Percentiles rank a stretch among this genome's conserved stretches.
phyloP scores from a whole-genome alignment of 2,329 filamentous ascomycete genomes.

The Sporothrix globosa region DNA sequence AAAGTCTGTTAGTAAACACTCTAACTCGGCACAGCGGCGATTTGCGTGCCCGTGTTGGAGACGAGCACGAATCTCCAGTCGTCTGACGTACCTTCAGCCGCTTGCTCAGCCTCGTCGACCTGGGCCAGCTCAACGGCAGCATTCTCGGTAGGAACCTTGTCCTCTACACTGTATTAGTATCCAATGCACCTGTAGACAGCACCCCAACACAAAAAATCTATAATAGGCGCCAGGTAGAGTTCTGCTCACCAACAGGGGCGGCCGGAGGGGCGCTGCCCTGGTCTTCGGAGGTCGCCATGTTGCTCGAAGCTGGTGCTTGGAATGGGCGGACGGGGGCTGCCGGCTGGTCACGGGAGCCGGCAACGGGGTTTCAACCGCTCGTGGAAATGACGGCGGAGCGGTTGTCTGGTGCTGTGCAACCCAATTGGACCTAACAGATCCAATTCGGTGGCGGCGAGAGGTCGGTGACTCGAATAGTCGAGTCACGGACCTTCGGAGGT shows the following conservation, averaged over 20 bases:
- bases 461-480: neutral
- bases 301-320: conserved; percentile 1
- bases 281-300: conserved; percentile 32
- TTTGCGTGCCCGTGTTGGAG: neutral
- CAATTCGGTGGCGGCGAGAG: neutral
- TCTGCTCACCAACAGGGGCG: conserved; percentile 32
- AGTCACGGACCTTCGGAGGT: neutral
- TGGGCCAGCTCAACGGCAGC: conserved; percentile 35
- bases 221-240: neutral
- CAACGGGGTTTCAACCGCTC: neutral
- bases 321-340: neutral
- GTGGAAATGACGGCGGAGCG: neutral
- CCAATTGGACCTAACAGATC: conserved; percentile 15
- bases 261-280: conserved; percentile 29
- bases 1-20: conserved; percentile 2
- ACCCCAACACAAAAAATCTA: neutral
- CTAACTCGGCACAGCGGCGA: neutral
- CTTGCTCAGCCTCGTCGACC: conserved; percentile 39
- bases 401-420: neutral
- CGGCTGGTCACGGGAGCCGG: conserved; percentile 26
- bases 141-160: conserved; percentile 32
- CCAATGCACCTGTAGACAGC: neutral
- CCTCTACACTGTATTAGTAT: conserved; percentile 30
- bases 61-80: conserved; percentile 31
- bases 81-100: conserved; percentile 41